A percentile compares a stretch with the other conserved stretches of the same genome.
Conservation (phyloP, 192 early-diverging fungal genomes). For the Entophlyctis luteolus region DNA sequence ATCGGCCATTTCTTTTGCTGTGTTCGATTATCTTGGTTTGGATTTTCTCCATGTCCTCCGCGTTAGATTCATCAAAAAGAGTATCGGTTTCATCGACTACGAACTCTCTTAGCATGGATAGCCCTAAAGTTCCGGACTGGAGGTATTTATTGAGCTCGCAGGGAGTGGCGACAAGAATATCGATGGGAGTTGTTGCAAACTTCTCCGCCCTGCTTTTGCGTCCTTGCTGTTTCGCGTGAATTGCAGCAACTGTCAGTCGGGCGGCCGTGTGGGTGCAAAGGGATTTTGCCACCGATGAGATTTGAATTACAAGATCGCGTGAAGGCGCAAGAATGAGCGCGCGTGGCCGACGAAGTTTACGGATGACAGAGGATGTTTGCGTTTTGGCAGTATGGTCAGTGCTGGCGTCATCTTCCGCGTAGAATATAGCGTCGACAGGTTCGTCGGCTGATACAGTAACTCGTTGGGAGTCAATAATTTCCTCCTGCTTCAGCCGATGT, state of each 20-base stretch:
- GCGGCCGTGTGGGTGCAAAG: slow-evolving; percentile 56
- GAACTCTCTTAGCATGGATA: slow-evolving; percentile 60
- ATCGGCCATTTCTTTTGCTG: neutral
- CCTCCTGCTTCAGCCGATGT: slow-evolving; percentile 66
- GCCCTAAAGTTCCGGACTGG: slow-evolving; percentile 51
- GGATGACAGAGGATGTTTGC: slow-evolving; percentile 29
- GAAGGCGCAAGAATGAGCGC: slow-evolving; percentile 85
- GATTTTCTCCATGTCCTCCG: slow-evolving; percentile 58
- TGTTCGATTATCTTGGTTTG: slow-evolving; percentile 1
- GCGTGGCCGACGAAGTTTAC: slow-evolving; percentile 70
- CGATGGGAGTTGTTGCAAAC: slow-evolving; percentile 63
- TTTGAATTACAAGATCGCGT: slow-evolving; percentile 80
- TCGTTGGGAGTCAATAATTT: slow-evolving; percentile 42
- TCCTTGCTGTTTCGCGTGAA: slow-evolving; percentile 18
- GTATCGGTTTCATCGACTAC: slow-evolving; percentile 95
- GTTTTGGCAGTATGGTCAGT: neutral
- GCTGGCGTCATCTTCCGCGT: neutral
- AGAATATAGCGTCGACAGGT: slow-evolving; percentile 1
- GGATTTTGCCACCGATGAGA: slow-evolving; percentile 67
- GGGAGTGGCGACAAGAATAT: slow-evolving; percentile 83
- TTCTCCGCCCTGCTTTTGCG: slow-evolving; percentile 17
- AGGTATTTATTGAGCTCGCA: slow-evolving; percentile 55
- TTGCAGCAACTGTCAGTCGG: slow-evolving; percentile 65
- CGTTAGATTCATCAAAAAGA: slow-evolving; percentile 80
- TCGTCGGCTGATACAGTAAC: slow-evolving; percentile 15